Conservation (phyloP, 1,284 basidiomycete genomes). For the Pseudozyma sp. region DNA sequence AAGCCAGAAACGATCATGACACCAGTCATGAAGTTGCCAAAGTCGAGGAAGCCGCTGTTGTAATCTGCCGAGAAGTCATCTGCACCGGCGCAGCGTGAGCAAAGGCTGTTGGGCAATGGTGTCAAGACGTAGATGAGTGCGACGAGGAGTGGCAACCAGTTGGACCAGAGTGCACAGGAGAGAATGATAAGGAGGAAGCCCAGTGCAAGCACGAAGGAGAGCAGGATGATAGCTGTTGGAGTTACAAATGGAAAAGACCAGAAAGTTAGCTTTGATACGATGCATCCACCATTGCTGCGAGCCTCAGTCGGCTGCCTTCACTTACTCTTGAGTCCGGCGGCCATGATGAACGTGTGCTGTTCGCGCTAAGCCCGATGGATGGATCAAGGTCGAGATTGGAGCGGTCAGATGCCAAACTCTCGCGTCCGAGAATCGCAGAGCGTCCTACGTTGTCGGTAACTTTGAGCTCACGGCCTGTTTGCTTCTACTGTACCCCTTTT, state of each 20-base stretch:
- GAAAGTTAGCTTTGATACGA: not conserved
- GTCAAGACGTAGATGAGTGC: slow-evolving; percentile 95
- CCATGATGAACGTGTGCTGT: slow-evolving; percentile 39
- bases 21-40: slow-evolving; percentile 93
- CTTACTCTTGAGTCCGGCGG: slow-evolving; percentile 60
- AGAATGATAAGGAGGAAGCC: slow-evolving; percentile 98
- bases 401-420: not conserved
- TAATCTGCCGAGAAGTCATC: slow-evolving; percentile 74
- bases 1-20: slow-evolving; percentile 89
- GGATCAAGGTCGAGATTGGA: not conserved
- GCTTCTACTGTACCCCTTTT: not conserved
- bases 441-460: too few relatives aligned
- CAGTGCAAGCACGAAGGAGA: slow-evolving; percentile 91
- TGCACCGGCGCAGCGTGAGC: slow-evolving; percentile 72
- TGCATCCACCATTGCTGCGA: too few relatives aligned
- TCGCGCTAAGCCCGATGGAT: slow-evolving; percentile 11
- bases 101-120: slow-evolving; percentile 90
- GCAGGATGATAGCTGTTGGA: slow-evolving; percentile 64
- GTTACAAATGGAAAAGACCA: not conserved
- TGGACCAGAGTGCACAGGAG: slow-evolving; percentile 93
- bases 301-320: not conserved
- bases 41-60: slow-evolving; percentile 76
- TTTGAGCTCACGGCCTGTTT: too few relatives aligned
- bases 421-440: too few relatives aligned
- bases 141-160: slow-evolving; percentile 96